Conservation (phyloP, 768 basidiomycete species). For the Podaxis rugospora region DNA sequence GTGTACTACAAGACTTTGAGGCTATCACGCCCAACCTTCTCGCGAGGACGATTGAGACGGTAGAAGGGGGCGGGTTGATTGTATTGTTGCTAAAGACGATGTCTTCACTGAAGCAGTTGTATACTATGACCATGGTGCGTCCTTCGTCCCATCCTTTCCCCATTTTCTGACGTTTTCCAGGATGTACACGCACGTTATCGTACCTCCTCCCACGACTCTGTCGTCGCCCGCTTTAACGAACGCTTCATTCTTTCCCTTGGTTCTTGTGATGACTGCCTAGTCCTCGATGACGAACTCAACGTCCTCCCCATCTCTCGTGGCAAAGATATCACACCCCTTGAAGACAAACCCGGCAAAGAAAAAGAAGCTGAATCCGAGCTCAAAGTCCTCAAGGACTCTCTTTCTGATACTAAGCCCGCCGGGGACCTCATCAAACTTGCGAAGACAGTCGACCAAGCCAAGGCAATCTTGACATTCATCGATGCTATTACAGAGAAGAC, state of each 20-base stretch:
- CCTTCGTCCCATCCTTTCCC: background rate
- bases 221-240: constrained; percentile 96
- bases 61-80: constrained; percentile 90
- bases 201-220: constrained; percentile 84
- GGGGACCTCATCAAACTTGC: constrained; percentile 88
- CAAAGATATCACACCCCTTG: constrained; percentile 80
- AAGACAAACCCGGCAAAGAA: constrained; percentile 32
- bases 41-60: constrained; percentile 96
- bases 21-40: constrained; percentile 97
- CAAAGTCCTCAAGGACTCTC: constrained; percentile 68
- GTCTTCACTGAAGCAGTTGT: constrained; percentile 87
- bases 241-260: constrained; percentile 97
- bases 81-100: constrained; percentile 92
- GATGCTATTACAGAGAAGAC: constrained; percentile 94
- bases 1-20: constrained; percentile 95
- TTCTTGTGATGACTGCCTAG: constrained; percentile 86
- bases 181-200: constrained; percentile 95
- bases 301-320: constrained; percentile 94
- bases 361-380: constrained; percentile 57
- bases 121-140: constrained; percentile 79
- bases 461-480: constrained; percentile 90
- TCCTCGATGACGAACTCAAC: constrained; percentile 97
- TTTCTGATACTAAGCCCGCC: constrained; percentile 81
- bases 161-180: constrained; percentile 33
- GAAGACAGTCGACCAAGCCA: constrained; percentile 91